Evolutionary conservation across 2,329 filamentous ascomycete species (phyloP), one percentile per base, ranked within the genome.

Genomic region (Chrysoporthe puriensis): DNA sequence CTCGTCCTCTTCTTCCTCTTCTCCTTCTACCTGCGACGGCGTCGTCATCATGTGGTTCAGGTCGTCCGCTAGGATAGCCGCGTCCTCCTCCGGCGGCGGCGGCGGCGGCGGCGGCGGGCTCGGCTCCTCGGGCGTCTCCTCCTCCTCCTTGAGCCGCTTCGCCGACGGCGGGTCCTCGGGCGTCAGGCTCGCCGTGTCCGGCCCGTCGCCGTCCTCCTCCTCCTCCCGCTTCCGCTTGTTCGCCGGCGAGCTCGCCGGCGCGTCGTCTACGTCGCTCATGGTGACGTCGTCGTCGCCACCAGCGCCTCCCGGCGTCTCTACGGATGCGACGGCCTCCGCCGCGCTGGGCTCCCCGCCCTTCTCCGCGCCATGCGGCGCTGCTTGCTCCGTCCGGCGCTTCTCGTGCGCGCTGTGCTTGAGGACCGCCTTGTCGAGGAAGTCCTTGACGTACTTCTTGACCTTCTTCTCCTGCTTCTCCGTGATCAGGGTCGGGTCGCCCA

Each of bases 351-450:
- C 68, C 59, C 65, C 66, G 43, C 50, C 68, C 64, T 72, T 74
- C 63, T 75, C 75, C 40, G 71, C 56, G 34, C 69, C 71, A 40
- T 75, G 74, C 68, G 74, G 74, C 21, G 70, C 71, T 42, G 76
- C 73, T 13, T 72, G 76, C 71, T 83, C 84, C 1, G 83, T 81
- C 75, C 88, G 91, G 70, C 86, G 86, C 77, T 88, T 88, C 71
- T 94, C 89, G 70, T 89, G 86, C 70, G 85, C 88, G 46, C 78
- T 81, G 71, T 91, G 93, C 79, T 97, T 96, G 66, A 85, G 83
- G 2, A 95, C 89, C 0, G 93, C 94, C 75, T 93, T 94, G 69
- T 96, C 92, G 75, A 97, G 90, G 77, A 91, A 98, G 62, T 94
- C 90, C 70, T 91, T 90, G 67, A 94, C 93, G 75, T 91, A 93